These are phyloP conservation scores for Epichloe gansuensis DNA, from an alignment of 2,329 filamentous ascomycete genomes.

Conservation along the genomic window DNA sequence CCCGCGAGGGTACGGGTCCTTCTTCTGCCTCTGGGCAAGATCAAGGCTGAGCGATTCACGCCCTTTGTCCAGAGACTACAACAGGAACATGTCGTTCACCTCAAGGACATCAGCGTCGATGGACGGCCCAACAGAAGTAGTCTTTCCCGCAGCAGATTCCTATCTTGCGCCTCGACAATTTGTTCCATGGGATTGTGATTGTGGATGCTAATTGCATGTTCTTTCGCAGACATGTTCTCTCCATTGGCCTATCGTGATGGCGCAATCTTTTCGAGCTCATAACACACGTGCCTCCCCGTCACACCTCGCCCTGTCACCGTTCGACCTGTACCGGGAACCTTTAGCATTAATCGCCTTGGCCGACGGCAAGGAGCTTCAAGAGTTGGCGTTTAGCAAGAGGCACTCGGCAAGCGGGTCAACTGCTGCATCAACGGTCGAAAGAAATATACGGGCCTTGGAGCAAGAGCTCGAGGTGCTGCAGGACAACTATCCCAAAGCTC, in stretches of 20 bases:
- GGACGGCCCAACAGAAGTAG: conserved; percentile 74
- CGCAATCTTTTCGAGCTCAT: conserved; percentile 81
- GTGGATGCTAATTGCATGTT: conserved; percentile 10
- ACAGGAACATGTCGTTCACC: conserved; percentile 66
- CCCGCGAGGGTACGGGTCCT: conserved; percentile 84
- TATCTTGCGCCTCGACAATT: not conserved
- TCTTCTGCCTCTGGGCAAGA: conserved; percentile 74
- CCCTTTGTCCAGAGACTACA: conserved; percentile 68
- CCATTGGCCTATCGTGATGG: conserved; percentile 79
- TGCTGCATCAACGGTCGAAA: conserved; percentile 38
- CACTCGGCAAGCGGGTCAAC: conserved; percentile 36
- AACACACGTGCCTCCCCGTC: conserved; percentile 67
- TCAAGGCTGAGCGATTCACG: conserved; percentile 70
- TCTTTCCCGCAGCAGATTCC: not conserved
- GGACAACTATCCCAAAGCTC: conserved; percentile 61
- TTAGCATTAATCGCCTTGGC: conserved; percentile 74
- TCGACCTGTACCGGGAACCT: conserved; percentile 81
- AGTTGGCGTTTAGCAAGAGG: conserved; percentile 40
- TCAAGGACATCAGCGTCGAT: conserved; percentile 81
- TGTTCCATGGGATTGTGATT: not conserved
- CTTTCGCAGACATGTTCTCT: conserved; percentile 73
- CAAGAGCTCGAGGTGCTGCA: conserved; percentile 60
- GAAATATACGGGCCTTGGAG: conserved; percentile 45
- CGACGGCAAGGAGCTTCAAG: conserved; percentile 60
- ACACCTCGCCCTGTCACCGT: conserved; percentile 70